Percentiles rank a stretch among this genome's conserved stretches.
Conservation (phyloP, 345 rosid species). For the Syzygium grande region DNA sequence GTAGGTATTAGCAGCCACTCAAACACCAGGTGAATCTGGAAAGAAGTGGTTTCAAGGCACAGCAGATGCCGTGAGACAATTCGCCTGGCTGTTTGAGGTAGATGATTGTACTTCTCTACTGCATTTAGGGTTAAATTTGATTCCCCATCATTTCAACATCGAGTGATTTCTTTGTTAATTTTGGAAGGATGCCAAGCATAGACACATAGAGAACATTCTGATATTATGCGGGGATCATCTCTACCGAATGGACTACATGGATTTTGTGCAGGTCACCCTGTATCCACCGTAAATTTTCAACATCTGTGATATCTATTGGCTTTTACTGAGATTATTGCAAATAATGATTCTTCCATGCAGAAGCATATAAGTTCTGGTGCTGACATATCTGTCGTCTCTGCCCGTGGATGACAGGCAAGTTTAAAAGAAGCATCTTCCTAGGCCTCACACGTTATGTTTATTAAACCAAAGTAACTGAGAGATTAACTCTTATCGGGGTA, state of each 20-base stretch:
- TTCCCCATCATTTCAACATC: not conserved
- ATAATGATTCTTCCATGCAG: slow-evolving; percentile 26
- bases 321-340: not conserved
- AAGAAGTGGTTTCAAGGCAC: slow-evolving; percentile 95
- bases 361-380: slow-evolving; percentile 55
- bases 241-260: slow-evolving; percentile 89
- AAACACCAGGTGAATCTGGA: slow-evolving; percentile 80
- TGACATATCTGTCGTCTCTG: slow-evolving; percentile 57
- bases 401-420: slow-evolving; percentile 51
- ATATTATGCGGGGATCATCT: slow-evolving; percentile 90
- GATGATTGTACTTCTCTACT: not conserved
- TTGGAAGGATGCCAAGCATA: slow-evolving; percentile 64
- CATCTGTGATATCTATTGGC: not conserved
- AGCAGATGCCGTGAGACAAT: slow-evolving; percentile 90
- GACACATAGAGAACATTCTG: slow-evolving; percentile 70
- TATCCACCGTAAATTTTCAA: not conserved
- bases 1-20: slow-evolving; percentile 83
- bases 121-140: not conserved
- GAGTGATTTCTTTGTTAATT: not conserved
- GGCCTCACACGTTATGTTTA: not conserved
- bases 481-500: not conserved
- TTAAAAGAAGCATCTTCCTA: not conserved
- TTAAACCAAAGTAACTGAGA: not conserved
- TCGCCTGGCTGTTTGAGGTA: slow-evolving; percentile 82
- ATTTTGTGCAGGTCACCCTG: slow-evolving; percentile 57